phyloP scores from a whole-genome alignment of 495 filamentous ascomycete genomes.

The Letharia columbiana region DNA sequence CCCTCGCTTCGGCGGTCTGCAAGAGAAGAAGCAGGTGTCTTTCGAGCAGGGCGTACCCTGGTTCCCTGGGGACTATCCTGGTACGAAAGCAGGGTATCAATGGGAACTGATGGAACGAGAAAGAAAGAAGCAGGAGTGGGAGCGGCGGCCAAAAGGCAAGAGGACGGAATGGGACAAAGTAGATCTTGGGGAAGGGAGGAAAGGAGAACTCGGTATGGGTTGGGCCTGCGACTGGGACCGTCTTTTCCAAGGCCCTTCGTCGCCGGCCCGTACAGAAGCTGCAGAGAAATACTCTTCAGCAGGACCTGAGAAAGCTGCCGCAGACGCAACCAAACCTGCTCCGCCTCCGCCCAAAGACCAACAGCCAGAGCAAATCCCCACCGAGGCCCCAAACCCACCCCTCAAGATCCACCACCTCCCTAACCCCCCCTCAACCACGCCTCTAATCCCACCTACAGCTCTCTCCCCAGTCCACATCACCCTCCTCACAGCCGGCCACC shows the following conservation, averaged over 20 bases:
- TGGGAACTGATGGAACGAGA: conserved; percentile 64
- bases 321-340: neutral
- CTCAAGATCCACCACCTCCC: conserved; percentile 32
- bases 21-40: conserved; percentile 68
- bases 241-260: conserved; percentile 37
- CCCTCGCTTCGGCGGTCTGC: conserved; percentile 71
- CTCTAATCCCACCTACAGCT: conserved; percentile 17
- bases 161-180: conserved; percentile 66
- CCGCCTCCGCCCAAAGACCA: neutral
- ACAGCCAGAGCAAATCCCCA: conserved; percentile 7
- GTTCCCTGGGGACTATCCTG: conserved; percentile 86
- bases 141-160: conserved; percentile 72
- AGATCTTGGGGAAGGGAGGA: conserved; percentile 62
- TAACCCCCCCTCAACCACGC: conserved; percentile 20
- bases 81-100: conserved; percentile 65
- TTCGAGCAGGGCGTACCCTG: conserved; percentile 73
- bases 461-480: conserved; percentile 47
- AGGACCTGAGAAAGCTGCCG: neutral
- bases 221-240: conserved; percentile 84
- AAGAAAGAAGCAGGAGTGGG: conserved; percentile 60
- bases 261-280: conserved; percentile 8
- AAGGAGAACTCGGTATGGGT: conserved; percentile 75
- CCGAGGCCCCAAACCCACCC: conserved; percentile 22
- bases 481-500: conserved; percentile 51
- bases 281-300: conserved; percentile 3